Evolutionary conservation across 2,329 filamentous ascomycete genomes (phyloP).

Genomic region (Aspergillus sp.): DNA sequence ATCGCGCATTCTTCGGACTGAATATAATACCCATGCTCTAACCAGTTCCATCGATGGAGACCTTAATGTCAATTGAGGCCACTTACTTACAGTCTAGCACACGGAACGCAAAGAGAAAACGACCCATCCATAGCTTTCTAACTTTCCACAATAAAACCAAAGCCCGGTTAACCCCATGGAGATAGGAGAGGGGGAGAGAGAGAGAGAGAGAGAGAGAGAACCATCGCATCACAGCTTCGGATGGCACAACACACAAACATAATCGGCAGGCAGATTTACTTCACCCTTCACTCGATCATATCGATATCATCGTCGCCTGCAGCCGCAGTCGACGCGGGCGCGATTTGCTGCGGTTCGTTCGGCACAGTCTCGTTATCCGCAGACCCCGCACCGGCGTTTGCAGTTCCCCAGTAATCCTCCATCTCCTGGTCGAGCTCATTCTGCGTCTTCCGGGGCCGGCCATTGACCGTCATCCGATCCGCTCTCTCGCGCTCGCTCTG

Average conservation of each 20-base stretch:
- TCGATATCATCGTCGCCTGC: constrained; percentile 51
- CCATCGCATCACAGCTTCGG: too few species aligned
- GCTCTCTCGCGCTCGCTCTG: constrained; percentile 30
- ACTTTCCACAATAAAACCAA: too few species aligned
- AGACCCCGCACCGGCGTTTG: constrained; percentile 29
- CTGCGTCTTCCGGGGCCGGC: constrained; percentile 69
- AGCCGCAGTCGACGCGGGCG: constrained; percentile 24
- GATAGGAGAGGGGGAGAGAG: too few species aligned
- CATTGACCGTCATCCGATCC: constrained; percentile 35
- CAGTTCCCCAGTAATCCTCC: constrained; percentile 74
- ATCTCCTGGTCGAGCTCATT: constrained; percentile 94
- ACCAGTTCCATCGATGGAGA: too few species aligned
- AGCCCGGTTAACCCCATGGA: too few species aligned
- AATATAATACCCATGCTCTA: background rate
- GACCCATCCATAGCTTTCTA: too few species aligned
- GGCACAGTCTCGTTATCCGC: constrained; percentile 24
- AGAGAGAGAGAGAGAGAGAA: too few species aligned
- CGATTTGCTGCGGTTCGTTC: constrained; percentile 15
- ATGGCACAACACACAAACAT: background rate
- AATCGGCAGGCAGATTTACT: constrained; percentile 1
- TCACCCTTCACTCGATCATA: constrained; percentile 61
- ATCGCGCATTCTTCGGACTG: background rate
- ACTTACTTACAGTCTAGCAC: too few species aligned
- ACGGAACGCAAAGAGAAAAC: too few species aligned
- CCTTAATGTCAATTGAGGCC: too few species aligned